Percentiles rank a stretch among this genome's conserved stretches.
Evolutionary conservation across 2,329 filamentous ascomycete species (phyloP).

Genomic region (Clonostachys chloroleuca): DNA sequence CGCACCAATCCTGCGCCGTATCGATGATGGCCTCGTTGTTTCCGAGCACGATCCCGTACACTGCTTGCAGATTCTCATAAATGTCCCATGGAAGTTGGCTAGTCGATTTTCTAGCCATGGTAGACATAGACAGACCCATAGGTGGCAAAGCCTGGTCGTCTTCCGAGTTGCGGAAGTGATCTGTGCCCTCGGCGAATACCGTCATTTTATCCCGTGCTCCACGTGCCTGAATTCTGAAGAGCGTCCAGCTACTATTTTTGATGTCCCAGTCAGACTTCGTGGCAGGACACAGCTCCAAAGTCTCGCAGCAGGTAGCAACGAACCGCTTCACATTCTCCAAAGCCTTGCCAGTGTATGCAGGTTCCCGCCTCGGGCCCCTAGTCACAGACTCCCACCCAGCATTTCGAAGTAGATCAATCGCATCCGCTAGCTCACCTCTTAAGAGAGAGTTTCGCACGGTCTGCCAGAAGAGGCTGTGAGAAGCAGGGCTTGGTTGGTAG

Average conservation of each 20-base stretch:
- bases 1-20: conserved; percentile 84
- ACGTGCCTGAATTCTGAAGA: conserved; percentile 75
- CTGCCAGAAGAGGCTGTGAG: conserved; percentile 80
- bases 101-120: conserved; percentile 71
- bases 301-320: conserved; percentile 60
- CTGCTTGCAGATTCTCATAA: conserved; percentile 75
- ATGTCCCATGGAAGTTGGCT: conserved; percentile 87
- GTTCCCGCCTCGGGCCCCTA: conserved; percentile 59
- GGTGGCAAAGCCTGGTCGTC: conserved; percentile 25
- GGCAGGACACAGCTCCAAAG: conserved; percentile 72
- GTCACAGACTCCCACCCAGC: conserved; percentile 77
- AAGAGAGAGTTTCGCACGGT: conserved; percentile 70
- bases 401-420: conserved; percentile 63
- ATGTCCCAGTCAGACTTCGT: conserved; percentile 75
- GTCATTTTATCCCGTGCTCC: conserved; percentile 52
- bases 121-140: conserved; percentile 50
- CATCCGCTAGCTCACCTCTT: conserved; percentile 67
- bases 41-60: conserved; percentile 80
- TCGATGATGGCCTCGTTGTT: conserved; percentile 70
- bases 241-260: conserved; percentile 73
- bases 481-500: conserved; percentile 67
- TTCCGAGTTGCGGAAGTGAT: conserved; percentile 31
- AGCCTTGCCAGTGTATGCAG: conserved; percentile 69
- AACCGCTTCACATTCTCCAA: conserved; percentile 76
- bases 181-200: conserved; percentile 73